Evolutionary conservation across 108 stramenopile genomes (phyloP).

Genomic region (Skeletonema menzelii): DNA sequence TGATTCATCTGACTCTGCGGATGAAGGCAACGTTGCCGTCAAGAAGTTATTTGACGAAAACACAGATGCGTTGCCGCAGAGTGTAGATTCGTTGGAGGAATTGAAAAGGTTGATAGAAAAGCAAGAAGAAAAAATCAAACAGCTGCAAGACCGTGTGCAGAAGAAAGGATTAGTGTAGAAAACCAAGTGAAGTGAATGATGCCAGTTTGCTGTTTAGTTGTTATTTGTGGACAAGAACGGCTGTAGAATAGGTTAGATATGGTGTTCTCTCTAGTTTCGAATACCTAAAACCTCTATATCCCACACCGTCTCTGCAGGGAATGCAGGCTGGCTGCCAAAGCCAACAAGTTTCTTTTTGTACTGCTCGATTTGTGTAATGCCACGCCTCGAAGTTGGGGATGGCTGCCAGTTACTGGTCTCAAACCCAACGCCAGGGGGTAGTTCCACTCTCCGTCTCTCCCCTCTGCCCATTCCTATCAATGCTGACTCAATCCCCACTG

Average conservation of each 20-base stretch:
- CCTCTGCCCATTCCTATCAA: slow-evolving; percentile 60
- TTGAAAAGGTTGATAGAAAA: slow-evolving; percentile 42
- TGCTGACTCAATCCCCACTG: slow-evolving; percentile 55
- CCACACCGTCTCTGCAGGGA: slow-evolving; percentile 61
- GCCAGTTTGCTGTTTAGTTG: too few relatives aligned
- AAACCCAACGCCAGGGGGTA: slow-evolving; percentile 56
- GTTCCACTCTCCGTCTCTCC: slow-evolving; percentile 50
- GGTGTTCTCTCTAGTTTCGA: slow-evolving; percentile 13
- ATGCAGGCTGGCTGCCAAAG: slow-evolving; percentile 53
- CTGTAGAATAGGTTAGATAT: too few relatives aligned
- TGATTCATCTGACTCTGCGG: background rate
- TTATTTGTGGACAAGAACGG: too few relatives aligned
- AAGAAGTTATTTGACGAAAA: slow-evolving; percentile 1
- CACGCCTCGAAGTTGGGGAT: slow-evolving; percentile 42
- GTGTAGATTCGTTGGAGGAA: slow-evolving; percentile 10
- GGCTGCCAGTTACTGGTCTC: slow-evolving; percentile 57
- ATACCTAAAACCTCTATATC: slow-evolving; percentile 54
- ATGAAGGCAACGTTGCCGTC: background rate
- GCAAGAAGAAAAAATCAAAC: slow-evolving; percentile 36
- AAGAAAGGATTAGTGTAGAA: too few relatives aligned
- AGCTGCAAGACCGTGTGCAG: slow-evolving; percentile 31
- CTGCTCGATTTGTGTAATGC: slow-evolving; percentile 33
- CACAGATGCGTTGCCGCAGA: background rate
- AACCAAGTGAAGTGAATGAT: too few relatives aligned
- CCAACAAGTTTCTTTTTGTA: slow-evolving; percentile 53